Percentiles rank a stretch among this genome's conserved stretches.
Evolutionary conservation across 225 moss, liverwort and hornwort species (phyloP).

Genomic region (Marchantia paleacea): DNA sequence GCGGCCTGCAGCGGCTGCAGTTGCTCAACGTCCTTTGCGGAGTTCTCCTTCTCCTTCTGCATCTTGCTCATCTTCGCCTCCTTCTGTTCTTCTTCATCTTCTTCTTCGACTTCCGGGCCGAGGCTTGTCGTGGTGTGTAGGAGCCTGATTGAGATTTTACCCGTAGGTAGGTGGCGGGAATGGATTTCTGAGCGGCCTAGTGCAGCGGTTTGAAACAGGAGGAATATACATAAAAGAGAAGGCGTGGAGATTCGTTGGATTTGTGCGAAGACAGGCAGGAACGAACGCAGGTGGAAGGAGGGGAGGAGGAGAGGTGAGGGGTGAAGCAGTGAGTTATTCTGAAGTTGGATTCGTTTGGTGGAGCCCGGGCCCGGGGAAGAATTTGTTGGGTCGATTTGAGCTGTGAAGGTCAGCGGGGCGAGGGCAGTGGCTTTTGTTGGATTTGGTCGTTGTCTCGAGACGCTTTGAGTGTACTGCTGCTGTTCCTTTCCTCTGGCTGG

Average conservation of each 20-base stretch:
- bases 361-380: neutral
- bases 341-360: neutral
- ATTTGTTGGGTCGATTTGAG: constrained; percentile 3
- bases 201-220: constrained; percentile 2
- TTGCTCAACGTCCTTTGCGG: neutral
- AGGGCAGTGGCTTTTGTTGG: neutral
- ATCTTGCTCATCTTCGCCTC: neutral
- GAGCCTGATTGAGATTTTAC: neutral
- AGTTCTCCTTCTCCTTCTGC: neutral
- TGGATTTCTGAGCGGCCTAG: neutral
- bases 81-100: neutral
- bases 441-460: constrained; percentile 1
- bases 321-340: neutral
- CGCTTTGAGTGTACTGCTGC: neutral
- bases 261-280: neutral
- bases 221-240: neutral
- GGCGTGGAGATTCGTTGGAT: neutral
- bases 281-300: neutral
- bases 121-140: neutral
- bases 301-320: neutral
- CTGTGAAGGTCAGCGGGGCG: neutral
- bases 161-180: neutral
- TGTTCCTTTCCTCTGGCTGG: neutral
- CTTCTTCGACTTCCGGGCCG: constrained; percentile 4
- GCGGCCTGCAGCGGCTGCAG: neutral